phyloP scores from a whole-genome alignment of 2,329 filamentous ascomycete species.

The Venturia effusa region DNA sequence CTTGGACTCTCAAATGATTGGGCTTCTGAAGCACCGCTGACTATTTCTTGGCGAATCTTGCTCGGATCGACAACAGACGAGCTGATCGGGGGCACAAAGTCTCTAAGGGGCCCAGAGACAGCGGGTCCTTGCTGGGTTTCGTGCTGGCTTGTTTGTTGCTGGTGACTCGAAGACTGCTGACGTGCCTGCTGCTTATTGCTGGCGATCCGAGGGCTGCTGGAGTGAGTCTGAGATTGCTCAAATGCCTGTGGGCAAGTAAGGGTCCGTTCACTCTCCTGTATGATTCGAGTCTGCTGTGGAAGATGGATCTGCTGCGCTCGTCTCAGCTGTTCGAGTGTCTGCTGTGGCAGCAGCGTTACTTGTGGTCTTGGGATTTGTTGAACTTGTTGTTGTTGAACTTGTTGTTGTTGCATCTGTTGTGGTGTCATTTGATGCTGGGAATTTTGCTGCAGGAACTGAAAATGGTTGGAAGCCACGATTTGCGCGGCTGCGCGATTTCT shows the following conservation, averaged over 20 bases:
- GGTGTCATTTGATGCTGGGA: background rate
- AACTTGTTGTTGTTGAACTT: background rate
- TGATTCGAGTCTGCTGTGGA: background rate
- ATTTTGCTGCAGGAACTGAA: background rate
- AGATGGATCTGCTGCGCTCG: background rate
- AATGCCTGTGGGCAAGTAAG: background rate
- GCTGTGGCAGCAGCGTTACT: too few relatives aligned
- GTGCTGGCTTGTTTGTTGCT: background rate
- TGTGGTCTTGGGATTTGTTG: background rate
- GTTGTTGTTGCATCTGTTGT: background rate
- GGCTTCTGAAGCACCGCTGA: background rate
- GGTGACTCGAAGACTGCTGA: background rate
- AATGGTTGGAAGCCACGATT: background rate
- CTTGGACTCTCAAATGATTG: background rate
- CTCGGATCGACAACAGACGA: background rate
- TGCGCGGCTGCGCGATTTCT: background rate
- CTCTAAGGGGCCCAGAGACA: background rate
- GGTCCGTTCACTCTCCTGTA: background rate
- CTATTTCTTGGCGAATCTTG: background rate
- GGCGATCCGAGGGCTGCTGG: background rate
- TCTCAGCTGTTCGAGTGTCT: background rate
- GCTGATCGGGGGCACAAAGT: background rate
- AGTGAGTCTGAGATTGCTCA: background rate
- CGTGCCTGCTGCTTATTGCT: too few relatives aligned
- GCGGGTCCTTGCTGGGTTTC: background rate